Percentiles rank a stretch among this genome's conserved stretches.
Evolutionary conservation across 306 rosid species (phyloP).

Genomic region (Pachyrhizus erosus): DNA sequence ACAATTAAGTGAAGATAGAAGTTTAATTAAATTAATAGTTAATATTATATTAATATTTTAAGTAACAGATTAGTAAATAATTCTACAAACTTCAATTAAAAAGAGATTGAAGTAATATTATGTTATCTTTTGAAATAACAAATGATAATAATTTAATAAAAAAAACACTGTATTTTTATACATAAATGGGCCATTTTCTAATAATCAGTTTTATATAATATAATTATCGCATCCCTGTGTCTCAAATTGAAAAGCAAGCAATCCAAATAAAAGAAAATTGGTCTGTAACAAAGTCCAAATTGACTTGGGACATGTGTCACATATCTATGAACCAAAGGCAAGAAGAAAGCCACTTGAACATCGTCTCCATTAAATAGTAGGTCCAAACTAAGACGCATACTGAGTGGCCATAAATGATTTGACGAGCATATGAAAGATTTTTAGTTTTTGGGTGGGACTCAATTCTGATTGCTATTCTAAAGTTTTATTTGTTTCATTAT

Average conservation of each 20-base stretch:
- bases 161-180: too few species aligned
- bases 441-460: not conserved
- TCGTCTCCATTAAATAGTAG: not conserved
- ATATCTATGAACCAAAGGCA: not conserved
- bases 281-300: not conserved
- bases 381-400: not conserved
- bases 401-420: slow-evolving; percentile 1
- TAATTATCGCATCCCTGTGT: not conserved
- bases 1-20: not conserved
- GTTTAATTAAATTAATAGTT: not conserved
- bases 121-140: not conserved
- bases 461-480: not conserved
- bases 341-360: slow-evolving; percentile 7
- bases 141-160: too few species aligned
- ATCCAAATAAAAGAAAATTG: not conserved
- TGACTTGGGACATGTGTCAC: not conserved
- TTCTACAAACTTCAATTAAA: not conserved
- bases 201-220: too few species aligned
- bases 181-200: too few species aligned
- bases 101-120: not conserved
- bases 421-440: not conserved
- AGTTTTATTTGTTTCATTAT: not conserved
- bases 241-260: not conserved
- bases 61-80: not conserved
- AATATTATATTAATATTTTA: not conserved